Base-by-base conservation (phyloP, 176 grass and related monocot species). In the Aegilops umbellulata region DNA sequence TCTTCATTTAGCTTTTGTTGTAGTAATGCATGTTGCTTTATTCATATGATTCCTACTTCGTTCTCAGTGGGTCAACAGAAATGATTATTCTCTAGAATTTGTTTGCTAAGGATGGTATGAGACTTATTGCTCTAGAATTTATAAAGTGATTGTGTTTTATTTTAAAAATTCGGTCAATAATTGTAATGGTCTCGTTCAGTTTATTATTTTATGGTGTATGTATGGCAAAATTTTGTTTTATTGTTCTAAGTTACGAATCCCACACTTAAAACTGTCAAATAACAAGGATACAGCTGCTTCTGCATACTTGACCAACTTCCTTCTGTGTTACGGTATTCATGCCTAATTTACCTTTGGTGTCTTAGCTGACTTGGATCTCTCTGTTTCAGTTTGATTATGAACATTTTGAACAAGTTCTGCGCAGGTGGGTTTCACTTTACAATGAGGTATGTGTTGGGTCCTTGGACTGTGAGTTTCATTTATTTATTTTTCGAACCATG, bases 391-490 rank as follows among this genome's bases (percentile, higher is more conserved):
- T 30, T 49, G 79, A 89, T 85, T 92, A 89, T 90, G 79, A 65
- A 35, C 78, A 84, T 81, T 60, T 87, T 83, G 89, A 94, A 89
- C 74, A 70, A 81, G 89, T 79, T 86, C 81, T 98, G 67, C 61
- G 8, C 26, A 92, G 86, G 34, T 95, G 87, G 69, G 77, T 95
- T 90, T 93, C 89, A 76, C 90, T 98, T 83, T 98, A 90, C 89
- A 92, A 89, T 74, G 84, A 98, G 88, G 95, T 95, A 84, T 51
- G 22, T 62, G 22, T 39, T 60, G 36, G 32, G 16, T 62, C 76
- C 55, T 22, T 58, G 20, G 20, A 20, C 53, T 58, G 20, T 8
- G 20, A 58, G 22, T 58, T 22, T 58, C 20, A 58, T 58, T 58
- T 58, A 9, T 58, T 58, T 58, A 22, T 20, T 58, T 58, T 22